phyloP scores from a whole-genome alignment of 306 rosid species.

The Quercus gilva region DNA sequence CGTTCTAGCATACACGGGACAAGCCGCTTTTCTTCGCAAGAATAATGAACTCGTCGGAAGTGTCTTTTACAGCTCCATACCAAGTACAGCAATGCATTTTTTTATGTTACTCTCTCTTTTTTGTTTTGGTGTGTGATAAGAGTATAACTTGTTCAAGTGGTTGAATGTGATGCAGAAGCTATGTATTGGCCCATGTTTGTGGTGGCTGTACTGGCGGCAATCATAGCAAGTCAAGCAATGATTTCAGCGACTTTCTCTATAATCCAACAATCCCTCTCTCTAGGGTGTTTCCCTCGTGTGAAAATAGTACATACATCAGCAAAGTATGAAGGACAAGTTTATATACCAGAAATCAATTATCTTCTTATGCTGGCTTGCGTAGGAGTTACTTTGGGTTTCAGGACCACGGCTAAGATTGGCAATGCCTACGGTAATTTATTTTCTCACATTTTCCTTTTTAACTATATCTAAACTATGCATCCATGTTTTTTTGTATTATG shows the following conservation, averaged over 20 bases:
- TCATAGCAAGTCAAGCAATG: conserved; percentile 21
- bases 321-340: no score
- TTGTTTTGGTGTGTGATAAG: not conserved
- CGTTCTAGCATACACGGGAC: not conserved
- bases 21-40: not conserved
- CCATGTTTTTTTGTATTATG: no score
- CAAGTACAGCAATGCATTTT: not conserved
- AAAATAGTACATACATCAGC: no score
- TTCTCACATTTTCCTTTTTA: not conserved
- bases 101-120: not conserved
- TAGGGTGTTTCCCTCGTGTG: no score
- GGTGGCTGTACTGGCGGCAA: conserved; percentile 34
- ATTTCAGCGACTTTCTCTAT: conserved; percentile 17
- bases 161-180: conserved; percentile 1
- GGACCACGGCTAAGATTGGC: conserved; percentile 9
- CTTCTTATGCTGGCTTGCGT: no score
- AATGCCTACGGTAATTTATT: conserved; percentile 33
- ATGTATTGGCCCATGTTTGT: conserved; percentile 41
- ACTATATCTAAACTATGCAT: no score
- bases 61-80: not conserved
- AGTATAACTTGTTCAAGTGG: not conserved
- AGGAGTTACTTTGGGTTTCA: no score
- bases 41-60: not conserved
- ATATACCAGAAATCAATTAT: no score
- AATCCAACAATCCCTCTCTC: no score